phyloP scores from a whole-genome alignment of 352 stramenopile genomes.

The Plasmopara muralis region DNA sequence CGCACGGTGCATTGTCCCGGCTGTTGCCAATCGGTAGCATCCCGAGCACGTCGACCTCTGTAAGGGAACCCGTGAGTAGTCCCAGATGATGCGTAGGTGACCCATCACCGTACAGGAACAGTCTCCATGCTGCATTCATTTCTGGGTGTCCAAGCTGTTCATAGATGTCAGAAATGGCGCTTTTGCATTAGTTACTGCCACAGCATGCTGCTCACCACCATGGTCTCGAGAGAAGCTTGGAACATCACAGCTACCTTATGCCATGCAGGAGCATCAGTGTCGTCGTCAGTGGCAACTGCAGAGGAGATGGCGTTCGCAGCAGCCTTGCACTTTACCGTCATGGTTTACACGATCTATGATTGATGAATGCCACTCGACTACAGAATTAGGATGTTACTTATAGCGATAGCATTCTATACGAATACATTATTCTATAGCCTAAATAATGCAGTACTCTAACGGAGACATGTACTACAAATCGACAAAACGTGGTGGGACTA shows the following conservation, averaged over 20 bases:
- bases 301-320: too few species aligned
- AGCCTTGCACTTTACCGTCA: too few species aligned
- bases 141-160: slow-evolving; percentile 43
- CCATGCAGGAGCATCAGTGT: slow-evolving; percentile 16
- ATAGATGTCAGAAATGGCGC: background rate
- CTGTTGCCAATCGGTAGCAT: slow-evolving; percentile 41
- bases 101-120: slow-evolving; percentile 82
- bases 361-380: too few species aligned
- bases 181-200: slow-evolving; percentile 4
- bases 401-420: too few species aligned
- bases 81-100: slow-evolving; percentile 78
- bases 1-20: slow-evolving; percentile 34
- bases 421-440: too few species aligned
- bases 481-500: too few species aligned
- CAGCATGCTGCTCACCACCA: slow-evolving; percentile 29
- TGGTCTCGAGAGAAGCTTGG: slow-evolving; percentile 28
- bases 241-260: slow-evolving; percentile 31
- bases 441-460: too few species aligned
- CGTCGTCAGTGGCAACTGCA: too few species aligned
- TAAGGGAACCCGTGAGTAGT: slow-evolving; percentile 61
- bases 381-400: too few species aligned
- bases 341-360: too few species aligned
- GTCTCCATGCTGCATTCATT: slow-evolving; percentile 64
- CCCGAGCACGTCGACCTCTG: slow-evolving; percentile 74
- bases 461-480: too few species aligned